These are phyloP conservation scores for Akanthomyces lecanii DNA, from an alignment of 2,329 filamentous ascomycete species.

Conservation along the genomic window DNA sequence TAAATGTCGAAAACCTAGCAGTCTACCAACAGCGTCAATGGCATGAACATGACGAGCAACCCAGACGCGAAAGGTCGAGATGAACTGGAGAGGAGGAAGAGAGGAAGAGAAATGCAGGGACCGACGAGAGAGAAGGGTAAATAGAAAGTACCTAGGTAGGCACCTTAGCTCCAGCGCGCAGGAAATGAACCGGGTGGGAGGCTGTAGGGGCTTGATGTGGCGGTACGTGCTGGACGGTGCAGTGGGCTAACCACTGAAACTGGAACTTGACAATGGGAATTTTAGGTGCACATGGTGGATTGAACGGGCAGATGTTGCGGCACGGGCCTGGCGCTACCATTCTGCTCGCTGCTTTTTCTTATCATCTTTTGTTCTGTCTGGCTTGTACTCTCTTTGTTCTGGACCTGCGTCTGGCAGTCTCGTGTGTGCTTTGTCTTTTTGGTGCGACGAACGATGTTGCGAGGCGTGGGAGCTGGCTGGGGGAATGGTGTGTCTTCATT, in stretches of 20 bases:
- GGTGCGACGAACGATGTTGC: background rate
- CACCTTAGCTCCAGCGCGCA: background rate
- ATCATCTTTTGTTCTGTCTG: background rate
- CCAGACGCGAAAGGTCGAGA: constrained; percentile 16
- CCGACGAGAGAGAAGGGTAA: background rate
- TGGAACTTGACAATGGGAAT: background rate
- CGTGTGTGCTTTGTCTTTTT: background rate
- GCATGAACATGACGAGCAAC: constrained; percentile 25
- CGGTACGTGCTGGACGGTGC: background rate
- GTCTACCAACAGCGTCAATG: constrained; percentile 19
- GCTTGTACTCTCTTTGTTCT: background rate
- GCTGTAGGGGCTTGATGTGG: background rate
- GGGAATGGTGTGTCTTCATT: constrained; percentile 3
- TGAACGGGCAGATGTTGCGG: background rate
- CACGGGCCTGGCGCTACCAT: background rate
- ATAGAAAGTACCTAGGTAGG: too few relatives aligned
- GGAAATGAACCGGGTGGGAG: background rate
- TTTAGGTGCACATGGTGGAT: too few relatives aligned
- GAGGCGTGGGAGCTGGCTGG: background rate
- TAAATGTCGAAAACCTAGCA: background rate
- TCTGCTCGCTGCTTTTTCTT: background rate
- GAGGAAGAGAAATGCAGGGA: constrained; percentile 6
- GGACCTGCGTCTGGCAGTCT: background rate
- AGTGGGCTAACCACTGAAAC: background rate
- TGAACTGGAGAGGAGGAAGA: constrained; percentile 17